These are phyloP conservation scores for Pestalotiopsis sp. DNA, from an alignment of 2,329 filamentous ascomycete genomes.

Conservation along the genomic window DNA sequence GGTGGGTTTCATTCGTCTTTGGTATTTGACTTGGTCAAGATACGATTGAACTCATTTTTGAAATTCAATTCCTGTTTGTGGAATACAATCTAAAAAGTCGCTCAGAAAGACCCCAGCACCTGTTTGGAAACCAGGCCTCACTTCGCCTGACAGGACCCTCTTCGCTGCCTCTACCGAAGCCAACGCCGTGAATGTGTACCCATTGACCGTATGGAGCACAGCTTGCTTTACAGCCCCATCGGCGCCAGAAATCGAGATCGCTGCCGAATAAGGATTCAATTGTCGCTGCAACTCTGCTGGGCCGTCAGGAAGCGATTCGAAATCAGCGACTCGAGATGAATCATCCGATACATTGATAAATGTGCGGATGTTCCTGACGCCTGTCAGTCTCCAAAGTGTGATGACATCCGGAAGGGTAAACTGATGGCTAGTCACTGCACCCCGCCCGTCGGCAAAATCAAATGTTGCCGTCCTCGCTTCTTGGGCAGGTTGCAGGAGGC, in stretches of 20 bases:
- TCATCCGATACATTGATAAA: conserved; percentile 15
- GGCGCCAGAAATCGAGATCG: conserved; percentile 15
- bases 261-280: conserved; percentile 22
- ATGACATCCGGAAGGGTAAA: conserved; percentile 24
- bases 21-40: too few species aligned
- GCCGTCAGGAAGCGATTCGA: conserved; percentile 18
- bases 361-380: conserved; percentile 19
- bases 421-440: conserved; percentile 18
- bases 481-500: neutral
- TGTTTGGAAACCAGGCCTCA: conserved; percentile 21
- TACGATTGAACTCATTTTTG: too few species aligned
- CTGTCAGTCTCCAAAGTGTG: conserved; percentile 21
- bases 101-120: conserved; percentile 20
- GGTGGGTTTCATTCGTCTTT: too few species aligned
- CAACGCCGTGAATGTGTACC: conserved; percentile 23
- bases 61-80: too few species aligned
- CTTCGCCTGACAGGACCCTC: conserved; percentile 17
- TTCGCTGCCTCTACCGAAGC: conserved; percentile 20
- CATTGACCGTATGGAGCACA: conserved; percentile 24
- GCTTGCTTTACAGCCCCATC: conserved; percentile 13
- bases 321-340: conserved; percentile 12
- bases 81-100: conserved; percentile 17
- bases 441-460: conserved; percentile 24
- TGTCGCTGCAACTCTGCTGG: conserved; percentile 19
- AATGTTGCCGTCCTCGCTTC: conserved; percentile 8